phyloP scores from a whole-genome alignment of 2,329 filamentous ascomycete species.

The Didymella segeticola region DNA sequence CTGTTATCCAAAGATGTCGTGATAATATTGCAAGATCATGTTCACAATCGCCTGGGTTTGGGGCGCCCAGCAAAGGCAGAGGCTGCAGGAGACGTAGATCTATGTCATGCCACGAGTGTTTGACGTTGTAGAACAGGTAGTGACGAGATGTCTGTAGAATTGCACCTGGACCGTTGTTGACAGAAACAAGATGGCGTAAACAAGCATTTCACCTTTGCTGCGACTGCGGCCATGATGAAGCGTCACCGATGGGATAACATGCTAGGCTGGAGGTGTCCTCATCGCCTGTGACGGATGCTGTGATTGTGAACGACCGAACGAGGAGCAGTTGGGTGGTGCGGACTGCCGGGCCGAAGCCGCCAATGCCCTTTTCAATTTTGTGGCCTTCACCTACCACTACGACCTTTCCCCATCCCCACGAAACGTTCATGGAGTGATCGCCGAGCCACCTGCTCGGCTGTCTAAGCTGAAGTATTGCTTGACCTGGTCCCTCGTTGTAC shows the following conservation, averaged over 20 bases:
- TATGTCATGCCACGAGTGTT: background rate
- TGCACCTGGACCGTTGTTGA: background rate
- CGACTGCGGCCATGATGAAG: no score
- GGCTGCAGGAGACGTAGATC: background rate
- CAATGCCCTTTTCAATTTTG: no score
- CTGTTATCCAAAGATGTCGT: background rate
- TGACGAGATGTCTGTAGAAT: background rate
- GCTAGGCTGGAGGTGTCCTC: background rate
- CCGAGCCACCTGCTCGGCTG: background rate
- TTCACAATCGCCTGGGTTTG: background rate
- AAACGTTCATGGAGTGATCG: no score
- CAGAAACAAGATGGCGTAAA: background rate
- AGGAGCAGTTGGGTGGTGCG: no score
- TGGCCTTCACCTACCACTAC: background rate
- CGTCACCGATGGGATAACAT: background rate
- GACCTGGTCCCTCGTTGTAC: conserved; percentile 2
- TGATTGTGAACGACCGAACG: background rate
- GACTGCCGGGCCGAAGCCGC: no score
- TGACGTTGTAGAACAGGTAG: background rate
- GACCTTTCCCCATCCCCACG: background rate
- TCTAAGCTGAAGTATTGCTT: background rate
- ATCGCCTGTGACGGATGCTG: background rate
- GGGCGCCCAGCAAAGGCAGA: background rate
- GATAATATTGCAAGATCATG: background rate
- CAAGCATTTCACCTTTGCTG: background rate